These are phyloP conservation scores for Clonostachys solani DNA, from an alignment of 2,329 filamentous ascomycete species.

Conservation along the genomic window DNA sequence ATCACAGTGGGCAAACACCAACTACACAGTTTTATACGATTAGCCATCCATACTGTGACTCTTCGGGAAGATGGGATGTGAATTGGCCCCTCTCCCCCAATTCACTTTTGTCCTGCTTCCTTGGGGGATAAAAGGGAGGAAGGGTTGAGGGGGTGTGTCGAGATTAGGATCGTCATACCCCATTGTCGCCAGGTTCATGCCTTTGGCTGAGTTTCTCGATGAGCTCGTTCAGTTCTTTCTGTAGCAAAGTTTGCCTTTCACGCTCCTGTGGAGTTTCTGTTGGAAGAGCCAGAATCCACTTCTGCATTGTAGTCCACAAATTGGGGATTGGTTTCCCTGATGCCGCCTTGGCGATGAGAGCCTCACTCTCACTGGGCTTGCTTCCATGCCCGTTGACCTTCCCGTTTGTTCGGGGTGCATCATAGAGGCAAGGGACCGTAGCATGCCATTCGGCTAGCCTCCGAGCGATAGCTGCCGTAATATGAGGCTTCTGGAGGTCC, in stretches of 20 bases:
- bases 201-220: slow-evolving; percentile 70
- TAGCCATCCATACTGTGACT: slow-evolving; percentile 5
- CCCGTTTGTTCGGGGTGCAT: slow-evolving; percentile 22
- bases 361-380: slow-evolving; percentile 9
- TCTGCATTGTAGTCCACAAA: slow-evolving; percentile 92
- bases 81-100: too few species aligned
- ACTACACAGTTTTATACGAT: slow-evolving; percentile 34
- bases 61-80: background rate
- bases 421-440: slow-evolving; percentile 52
- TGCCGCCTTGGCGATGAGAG: slow-evolving; percentile 6
- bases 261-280: slow-evolving; percentile 65
- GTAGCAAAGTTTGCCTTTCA: slow-evolving; percentile 62
- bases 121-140: background rate
- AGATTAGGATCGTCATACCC: slow-evolving; percentile 43
- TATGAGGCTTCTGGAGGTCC: slow-evolving; percentile 69
- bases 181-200: slow-evolving; percentile 70
- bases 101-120: too few species aligned
- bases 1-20: slow-evolving; percentile 94
- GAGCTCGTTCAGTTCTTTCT: slow-evolving; percentile 69
- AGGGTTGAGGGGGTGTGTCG: background rate
- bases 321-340: slow-evolving; percentile 75
- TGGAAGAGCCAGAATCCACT: slow-evolving; percentile 88
- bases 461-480: slow-evolving; percentile 80
- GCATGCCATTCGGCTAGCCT: slow-evolving; percentile 94
- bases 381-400: slow-evolving; percentile 25